Evolutionary conservation across 768 basidiomycete genomes (phyloP).

Genomic region (Hydnomerulius pinastri): DNA sequence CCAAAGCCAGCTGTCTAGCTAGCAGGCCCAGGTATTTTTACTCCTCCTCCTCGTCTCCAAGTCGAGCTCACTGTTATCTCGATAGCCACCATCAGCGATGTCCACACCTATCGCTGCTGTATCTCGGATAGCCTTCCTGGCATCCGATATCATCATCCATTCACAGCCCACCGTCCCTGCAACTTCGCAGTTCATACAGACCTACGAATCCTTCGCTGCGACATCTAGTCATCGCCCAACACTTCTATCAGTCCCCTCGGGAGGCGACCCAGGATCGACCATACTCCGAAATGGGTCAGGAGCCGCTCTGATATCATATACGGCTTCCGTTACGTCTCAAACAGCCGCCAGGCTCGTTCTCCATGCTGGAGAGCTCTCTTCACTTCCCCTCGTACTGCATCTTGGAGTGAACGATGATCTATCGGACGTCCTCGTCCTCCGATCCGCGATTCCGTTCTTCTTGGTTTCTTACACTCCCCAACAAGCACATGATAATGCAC

Average conservation of each 20-base stretch:
- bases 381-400: slow-evolving; percentile 69
- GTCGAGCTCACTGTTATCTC: slow-evolving; percentile 7
- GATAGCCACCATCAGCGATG: slow-evolving; percentile 13
- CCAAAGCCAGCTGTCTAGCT: neutral
- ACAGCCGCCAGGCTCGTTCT: slow-evolving; percentile 62
- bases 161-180: slow-evolving; percentile 46
- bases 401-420: slow-evolving; percentile 67
- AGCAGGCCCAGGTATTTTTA: too few relatives aligned
- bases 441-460: slow-evolving; percentile 79
- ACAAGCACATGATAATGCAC: slow-evolving; percentile 87
- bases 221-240: slow-evolving; percentile 41
- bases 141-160: slow-evolving; percentile 68
- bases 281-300: slow-evolving; percentile 48
- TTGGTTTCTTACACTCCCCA: slow-evolving; percentile 75
- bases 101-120: slow-evolving; percentile 41
- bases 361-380: slow-evolving; percentile 67
- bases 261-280: slow-evolving; percentile 64
- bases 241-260: slow-evolving; percentile 54
- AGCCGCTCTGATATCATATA: slow-evolving; percentile 59
- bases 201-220: slow-evolving; percentile 34
- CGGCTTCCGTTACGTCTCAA: slow-evolving; percentile 51
- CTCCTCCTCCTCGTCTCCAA: neutral
- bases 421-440: slow-evolving; percentile 73
- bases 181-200: slow-evolving; percentile 39
- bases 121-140: slow-evolving; percentile 69